These are phyloP conservation scores for Moesziomyces globuligerus DNA, from an alignment of 1,284 basidiomycete species.

Conservation along the genomic window DNA sequence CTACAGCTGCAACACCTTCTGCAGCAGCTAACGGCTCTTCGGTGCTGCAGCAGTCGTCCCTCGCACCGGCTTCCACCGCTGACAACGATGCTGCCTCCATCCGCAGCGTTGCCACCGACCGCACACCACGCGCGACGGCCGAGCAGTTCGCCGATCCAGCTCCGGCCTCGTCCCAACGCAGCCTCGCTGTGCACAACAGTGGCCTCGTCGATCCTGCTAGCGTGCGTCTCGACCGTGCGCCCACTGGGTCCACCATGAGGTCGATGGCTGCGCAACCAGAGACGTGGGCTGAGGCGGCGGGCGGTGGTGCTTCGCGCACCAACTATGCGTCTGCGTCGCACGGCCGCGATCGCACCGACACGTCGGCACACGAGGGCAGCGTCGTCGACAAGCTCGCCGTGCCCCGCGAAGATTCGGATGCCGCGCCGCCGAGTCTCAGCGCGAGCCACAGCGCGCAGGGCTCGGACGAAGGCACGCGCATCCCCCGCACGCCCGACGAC, in stretches of 20 bases:
- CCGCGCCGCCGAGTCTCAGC: constrained; percentile 34
- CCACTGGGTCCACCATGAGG: constrained; percentile 34
- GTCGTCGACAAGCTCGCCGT: constrained; percentile 40
- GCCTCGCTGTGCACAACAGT: constrained; percentile 3
- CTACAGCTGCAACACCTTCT: background rate
- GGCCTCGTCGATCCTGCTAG: background rate
- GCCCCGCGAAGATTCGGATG: constrained; percentile 42
- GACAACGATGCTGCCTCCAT: constrained; percentile 24
- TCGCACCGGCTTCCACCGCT: background rate
- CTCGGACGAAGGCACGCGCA: constrained; percentile 43
- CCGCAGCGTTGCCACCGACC: constrained; percentile 23
- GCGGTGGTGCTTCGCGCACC: background rate
- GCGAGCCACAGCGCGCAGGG: constrained; percentile 36
- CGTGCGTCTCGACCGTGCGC: constrained; percentile 31
- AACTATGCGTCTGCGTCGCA: constrained; percentile 7
- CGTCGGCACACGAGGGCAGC: constrained; percentile 35
- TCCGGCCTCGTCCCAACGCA: background rate
- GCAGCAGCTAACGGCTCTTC: too few species aligned
- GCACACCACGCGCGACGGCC: constrained; percentile 30
- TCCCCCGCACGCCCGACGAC: constrained; percentile 43
- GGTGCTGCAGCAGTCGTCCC: background rate
- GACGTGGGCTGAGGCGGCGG: constrained; percentile 30
- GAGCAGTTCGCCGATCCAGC: too few species aligned
- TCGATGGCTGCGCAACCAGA: constrained; percentile 41
- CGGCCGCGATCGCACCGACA: constrained; percentile 20